Conservation (phyloP, 768 basidiomycete species). For the Cystoderma amianthinum region DNA sequence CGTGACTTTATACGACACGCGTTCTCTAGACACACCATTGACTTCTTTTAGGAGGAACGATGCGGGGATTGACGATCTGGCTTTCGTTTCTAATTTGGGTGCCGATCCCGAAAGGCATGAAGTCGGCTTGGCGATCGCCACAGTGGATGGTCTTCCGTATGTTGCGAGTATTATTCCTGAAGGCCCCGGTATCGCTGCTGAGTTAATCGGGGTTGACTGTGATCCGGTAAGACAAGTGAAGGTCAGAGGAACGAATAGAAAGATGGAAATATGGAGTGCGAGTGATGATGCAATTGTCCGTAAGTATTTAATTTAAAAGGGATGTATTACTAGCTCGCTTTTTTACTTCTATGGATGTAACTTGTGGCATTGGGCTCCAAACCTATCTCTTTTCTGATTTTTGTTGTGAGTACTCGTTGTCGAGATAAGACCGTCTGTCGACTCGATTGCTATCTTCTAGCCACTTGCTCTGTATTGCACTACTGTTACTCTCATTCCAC, state of each 20-base stretch:
- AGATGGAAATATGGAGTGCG: conserved; percentile 45
- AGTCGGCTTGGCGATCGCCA: conserved; percentile 38
- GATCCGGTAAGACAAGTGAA: conserved; percentile 45
- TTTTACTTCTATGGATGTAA: too few relatives aligned
- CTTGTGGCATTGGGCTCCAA: too few relatives aligned
- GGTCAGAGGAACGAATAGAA: conserved; percentile 10
- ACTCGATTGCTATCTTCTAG: too few relatives aligned
- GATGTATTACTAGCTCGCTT: too few relatives aligned
- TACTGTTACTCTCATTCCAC: too few relatives aligned
- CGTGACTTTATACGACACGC: conserved; percentile 48
- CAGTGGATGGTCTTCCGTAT: conserved; percentile 56
- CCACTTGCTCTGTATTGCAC: too few relatives aligned
- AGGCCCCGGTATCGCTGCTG: conserved; percentile 35
- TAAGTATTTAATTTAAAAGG: conserved; percentile 27
- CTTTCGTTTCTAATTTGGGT: conserved; percentile 18
- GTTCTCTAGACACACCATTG: conserved; percentile 31
- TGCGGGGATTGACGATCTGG: conserved; percentile 43
- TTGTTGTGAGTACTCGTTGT: too few relatives aligned
- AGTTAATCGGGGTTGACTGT: conserved; percentile 55
- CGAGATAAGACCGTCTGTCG: too few relatives aligned
- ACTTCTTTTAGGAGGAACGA: conserved; percentile 37
- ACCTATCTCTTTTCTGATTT: too few relatives aligned
- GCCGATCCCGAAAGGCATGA: conserved; percentile 4
- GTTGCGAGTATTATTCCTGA: conserved; percentile 34
- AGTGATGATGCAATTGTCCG: conserved; percentile 61